These are phyloP conservation scores for Aureobasidium pullulans DNA, from an alignment of 2,329 filamentous ascomycete species.

Conservation along the genomic window DNA sequence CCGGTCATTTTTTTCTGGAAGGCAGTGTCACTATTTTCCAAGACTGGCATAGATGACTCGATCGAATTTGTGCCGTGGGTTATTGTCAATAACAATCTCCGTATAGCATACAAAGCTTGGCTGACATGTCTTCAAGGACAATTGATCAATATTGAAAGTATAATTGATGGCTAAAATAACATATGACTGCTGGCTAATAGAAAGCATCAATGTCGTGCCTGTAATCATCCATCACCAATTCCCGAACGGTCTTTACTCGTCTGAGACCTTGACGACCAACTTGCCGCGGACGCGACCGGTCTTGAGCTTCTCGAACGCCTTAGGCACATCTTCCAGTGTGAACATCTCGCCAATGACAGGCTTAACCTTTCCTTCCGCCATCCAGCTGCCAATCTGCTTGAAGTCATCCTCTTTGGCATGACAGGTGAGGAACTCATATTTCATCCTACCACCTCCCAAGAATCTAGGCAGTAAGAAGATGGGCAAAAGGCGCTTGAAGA, in stretches of 20 bases:
- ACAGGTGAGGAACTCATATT: constrained; percentile 32
- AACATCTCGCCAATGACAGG: constrained; percentile 50
- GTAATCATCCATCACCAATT: not conserved
- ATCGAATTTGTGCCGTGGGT: not conserved
- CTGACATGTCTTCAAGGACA: not conserved
- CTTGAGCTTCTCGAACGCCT: constrained; percentile 53
- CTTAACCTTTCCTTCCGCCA: constrained; percentile 52
- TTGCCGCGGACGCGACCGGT: constrained; percentile 52
- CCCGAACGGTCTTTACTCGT: not conserved
- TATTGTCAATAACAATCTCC: not conserved
- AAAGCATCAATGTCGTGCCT: not conserved
- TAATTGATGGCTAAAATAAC: not conserved
- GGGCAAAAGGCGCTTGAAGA: constrained; percentile 26
- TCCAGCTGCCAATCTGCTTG: constrained; percentile 45
- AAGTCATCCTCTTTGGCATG: constrained; percentile 39
- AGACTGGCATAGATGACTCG: not conserved
- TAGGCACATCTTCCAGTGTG: constrained; percentile 48
- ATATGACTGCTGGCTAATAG: not conserved
- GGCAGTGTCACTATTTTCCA: not conserved
- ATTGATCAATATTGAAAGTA: not conserved
- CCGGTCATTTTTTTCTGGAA: not conserved
- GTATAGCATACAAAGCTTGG: not conserved
- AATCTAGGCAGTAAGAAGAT: constrained; percentile 39
- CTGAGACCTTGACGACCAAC: constrained; percentile 38
- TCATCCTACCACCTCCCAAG: constrained; percentile 45